phyloP scores from a whole-genome alignment of 2,329 filamentous ascomycete genomes.

The Fusarium sp. region DNA sequence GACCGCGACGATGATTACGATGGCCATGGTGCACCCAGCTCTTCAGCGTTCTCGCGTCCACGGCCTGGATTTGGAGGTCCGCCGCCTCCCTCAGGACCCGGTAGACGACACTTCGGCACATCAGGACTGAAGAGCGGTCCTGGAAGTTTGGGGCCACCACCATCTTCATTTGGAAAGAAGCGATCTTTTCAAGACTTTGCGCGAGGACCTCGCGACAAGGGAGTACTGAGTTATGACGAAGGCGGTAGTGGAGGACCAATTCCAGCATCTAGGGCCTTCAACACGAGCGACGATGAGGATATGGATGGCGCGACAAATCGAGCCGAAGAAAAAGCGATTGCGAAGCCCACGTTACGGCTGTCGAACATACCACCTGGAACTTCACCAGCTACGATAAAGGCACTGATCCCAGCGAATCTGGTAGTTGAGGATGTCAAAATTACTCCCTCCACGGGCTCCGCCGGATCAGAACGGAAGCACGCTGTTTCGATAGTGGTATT shows the following conservation, averaged over 20 bases:
- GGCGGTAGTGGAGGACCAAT: conserved; percentile 56
- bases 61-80: conserved; percentile 47
- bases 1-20: conserved; percentile 67
- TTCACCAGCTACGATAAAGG: conserved; percentile 69
- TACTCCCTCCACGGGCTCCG: conserved; percentile 64
- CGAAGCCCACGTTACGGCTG: conserved; percentile 72
- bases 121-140: conserved; percentile 69
- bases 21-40: conserved; percentile 14
- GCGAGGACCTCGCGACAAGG: conserved; percentile 49
- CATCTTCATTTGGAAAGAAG: conserved; percentile 64
- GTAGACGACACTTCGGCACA: conserved; percentile 74
- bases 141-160: conserved; percentile 68
- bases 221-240: conserved; percentile 53
- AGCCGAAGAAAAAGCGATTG: conserved; percentile 67
- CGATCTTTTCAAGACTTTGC: conserved; percentile 59
- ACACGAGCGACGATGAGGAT: conserved; percentile 71
- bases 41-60: conserved; percentile 33
- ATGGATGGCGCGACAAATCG: conserved; percentile 55
- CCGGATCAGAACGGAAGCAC: conserved; percentile 73
- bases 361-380: conserved; percentile 70
- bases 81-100: conserved; percentile 40
- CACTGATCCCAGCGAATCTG: conserved; percentile 68
- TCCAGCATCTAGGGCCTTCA: conserved; percentile 76
- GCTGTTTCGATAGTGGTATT: conserved; percentile 83
- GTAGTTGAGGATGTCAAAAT: conserved; percentile 80